These are phyloP conservation scores for Pleodorina starrii DNA, from an alignment of 139 green algal genomes.

Conservation along the genomic window DNA sequence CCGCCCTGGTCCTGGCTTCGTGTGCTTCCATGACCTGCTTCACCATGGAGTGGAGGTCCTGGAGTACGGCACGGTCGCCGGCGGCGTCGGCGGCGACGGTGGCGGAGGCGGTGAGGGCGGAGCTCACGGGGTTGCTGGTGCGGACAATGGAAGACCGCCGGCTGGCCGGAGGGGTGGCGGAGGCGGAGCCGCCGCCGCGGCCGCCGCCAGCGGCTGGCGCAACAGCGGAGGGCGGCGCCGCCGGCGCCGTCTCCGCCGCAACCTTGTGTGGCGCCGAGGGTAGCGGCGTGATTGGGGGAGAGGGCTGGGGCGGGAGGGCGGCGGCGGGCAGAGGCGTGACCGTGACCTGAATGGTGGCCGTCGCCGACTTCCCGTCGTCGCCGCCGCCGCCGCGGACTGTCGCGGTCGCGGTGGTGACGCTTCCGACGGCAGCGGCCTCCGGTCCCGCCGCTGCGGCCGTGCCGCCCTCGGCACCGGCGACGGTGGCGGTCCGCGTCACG, in stretches of 20 bases:
- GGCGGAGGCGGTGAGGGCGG: conserved; percentile 26
- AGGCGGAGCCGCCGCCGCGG: not conserved
- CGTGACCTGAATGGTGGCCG: conserved; percentile 24
- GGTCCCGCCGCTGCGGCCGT: not conserved
- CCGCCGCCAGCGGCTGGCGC: not conserved
- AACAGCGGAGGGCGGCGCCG: not conserved
- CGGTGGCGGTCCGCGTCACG: not conserved
- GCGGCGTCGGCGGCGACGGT: conserved; percentile 16
- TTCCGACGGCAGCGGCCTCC: not conserved
- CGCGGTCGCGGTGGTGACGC: conserved; percentile 38
- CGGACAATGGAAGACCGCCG: not conserved
- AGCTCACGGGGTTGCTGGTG: not conserved
- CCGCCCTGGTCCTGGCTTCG: not conserved
- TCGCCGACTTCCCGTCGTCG: not conserved
- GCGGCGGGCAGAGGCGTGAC: conserved; percentile 4
- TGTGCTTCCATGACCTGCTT: conserved; percentile 43
- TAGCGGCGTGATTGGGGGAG: too few species aligned
- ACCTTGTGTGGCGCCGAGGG: too few species aligned
- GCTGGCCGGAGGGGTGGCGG: not conserved
- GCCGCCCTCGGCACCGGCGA: not conserved
- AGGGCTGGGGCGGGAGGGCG: too few species aligned
- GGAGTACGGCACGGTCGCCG: conserved; percentile 5
- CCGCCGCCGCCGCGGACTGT: not conserved
- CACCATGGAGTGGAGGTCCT: conserved; percentile 43
- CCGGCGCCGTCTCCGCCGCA: not conserved